Conservation (phyloP, 257 asterid genomes). For the Vinca minor region DNA sequence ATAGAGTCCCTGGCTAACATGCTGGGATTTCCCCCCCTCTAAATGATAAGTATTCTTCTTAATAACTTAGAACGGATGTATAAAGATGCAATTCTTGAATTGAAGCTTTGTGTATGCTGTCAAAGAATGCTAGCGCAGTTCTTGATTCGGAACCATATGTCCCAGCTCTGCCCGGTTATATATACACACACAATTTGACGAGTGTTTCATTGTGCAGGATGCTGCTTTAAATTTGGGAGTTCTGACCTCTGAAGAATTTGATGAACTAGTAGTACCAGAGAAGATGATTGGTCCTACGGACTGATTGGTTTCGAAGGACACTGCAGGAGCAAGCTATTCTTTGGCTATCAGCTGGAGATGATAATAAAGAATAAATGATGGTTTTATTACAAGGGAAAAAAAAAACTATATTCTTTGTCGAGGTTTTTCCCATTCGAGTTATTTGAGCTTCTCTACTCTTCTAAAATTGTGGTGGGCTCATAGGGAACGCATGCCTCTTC, state of each 20-base stretch:
- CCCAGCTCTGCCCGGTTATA: no score
- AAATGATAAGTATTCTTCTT: not conserved
- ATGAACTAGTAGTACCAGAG: constrained; percentile 77
- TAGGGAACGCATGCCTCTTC: not conserved
- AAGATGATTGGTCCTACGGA: constrained; percentile 88
- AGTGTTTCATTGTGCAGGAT: constrained; percentile 42
- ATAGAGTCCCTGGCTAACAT: not conserved
- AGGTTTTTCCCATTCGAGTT: not conserved
- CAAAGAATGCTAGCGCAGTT: no score
- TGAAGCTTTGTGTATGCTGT: no score
- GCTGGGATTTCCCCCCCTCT: not conserved
- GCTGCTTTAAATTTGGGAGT: constrained; percentile 81
- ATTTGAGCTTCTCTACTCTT: no score
- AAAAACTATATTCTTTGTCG: not conserved
- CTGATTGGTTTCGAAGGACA: constrained; percentile 13
- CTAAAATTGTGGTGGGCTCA: not conserved
- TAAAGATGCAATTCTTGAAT: not conserved
- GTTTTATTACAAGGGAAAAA: not conserved
- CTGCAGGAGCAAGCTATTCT: not conserved
- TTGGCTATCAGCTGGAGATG: not conserved
- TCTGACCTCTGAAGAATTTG: constrained; percentile 68
- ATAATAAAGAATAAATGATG: not conserved
- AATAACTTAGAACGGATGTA: no score
- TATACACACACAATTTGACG: constrained; percentile 10
- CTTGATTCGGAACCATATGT: no score